Conservation (phyloP, 2,329 filamentous ascomycete species). For the Bipolaris gigantea region DNA sequence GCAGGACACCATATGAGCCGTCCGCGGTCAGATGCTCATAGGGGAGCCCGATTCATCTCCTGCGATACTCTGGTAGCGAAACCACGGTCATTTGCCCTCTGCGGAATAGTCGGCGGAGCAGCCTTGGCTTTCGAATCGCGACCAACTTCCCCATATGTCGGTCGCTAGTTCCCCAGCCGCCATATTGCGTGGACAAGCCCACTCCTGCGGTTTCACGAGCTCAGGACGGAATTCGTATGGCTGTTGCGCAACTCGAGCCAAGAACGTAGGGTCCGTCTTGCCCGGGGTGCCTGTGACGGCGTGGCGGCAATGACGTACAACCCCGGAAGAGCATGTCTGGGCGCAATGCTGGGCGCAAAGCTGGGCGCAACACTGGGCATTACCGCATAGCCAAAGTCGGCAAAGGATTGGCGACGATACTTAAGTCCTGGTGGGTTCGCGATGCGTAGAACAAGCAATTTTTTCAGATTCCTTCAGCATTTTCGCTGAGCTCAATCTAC, state of each 20-base stretch:
- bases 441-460: slow-evolving; percentile 3
- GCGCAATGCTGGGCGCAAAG: slow-evolving; percentile 25
- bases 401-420: slow-evolving; percentile 17
- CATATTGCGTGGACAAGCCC: slow-evolving; percentile 23
- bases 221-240: slow-evolving; percentile 19
- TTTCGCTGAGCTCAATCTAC: background rate
- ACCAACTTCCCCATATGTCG: slow-evolving; percentile 23
- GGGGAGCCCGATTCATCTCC: slow-evolving; percentile 5
- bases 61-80: slow-evolving; percentile 2
- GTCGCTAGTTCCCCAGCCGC: slow-evolving; percentile 19
- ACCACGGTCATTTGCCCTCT: slow-evolving; percentile 3
- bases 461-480: slow-evolving; percentile 4
- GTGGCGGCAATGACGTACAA: slow-evolving; percentile 30
- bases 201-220: slow-evolving; percentile 18
- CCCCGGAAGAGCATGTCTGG: slow-evolving; percentile 20
- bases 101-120: slow-evolving; percentile 5
- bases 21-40: slow-evolving; percentile 1
- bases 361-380: slow-evolving; percentile 32
- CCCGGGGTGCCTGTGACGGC: slow-evolving; percentile 17
- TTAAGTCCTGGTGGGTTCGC: slow-evolving; percentile 13
- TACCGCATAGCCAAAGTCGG: slow-evolving; percentile 20
- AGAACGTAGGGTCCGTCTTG: slow-evolving; percentile 11
- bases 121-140: slow-evolving; percentile 23
- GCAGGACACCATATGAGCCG: background rate
- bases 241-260: slow-evolving; percentile 19